Conservation (phyloP, 768 basidiomycete species). For the Exidia glandulosa region DNA sequence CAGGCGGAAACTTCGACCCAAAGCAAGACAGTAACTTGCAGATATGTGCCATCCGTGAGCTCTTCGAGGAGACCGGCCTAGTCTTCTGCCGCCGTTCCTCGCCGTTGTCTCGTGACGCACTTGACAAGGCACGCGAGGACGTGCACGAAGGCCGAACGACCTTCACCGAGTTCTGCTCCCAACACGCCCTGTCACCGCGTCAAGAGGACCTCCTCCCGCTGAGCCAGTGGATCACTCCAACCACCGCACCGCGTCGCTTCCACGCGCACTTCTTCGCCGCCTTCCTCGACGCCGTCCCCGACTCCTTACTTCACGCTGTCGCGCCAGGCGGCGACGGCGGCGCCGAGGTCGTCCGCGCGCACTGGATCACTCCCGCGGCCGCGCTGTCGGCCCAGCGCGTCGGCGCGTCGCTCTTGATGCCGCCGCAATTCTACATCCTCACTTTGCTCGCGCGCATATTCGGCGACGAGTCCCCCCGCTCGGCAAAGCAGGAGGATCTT, state of each 20-base stretch:
- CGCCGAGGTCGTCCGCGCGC: conserved; percentile 55
- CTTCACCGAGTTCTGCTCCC: conserved; percentile 43
- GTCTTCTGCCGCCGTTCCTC: conserved; percentile 38
- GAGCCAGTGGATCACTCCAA: conserved; percentile 68
- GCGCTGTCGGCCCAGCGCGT: conserved; percentile 42
- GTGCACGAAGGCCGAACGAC: conserved; percentile 41
- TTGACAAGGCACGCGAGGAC: conserved; percentile 44
- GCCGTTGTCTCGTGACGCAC: conserved; percentile 20
- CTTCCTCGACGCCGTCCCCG: conserved; percentile 49
- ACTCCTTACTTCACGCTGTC: conserved; percentile 32
- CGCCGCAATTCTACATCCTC: conserved; percentile 65
- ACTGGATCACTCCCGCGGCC: conserved; percentile 46
- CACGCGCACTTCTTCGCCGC: conserved; percentile 59
- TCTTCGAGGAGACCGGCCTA: conserved; percentile 67
- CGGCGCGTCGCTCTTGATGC: conserved; percentile 50
- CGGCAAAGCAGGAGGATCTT: conserved; percentile 33
- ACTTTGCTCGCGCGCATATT: conserved; percentile 48
- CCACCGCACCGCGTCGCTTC: conserved; percentile 47
- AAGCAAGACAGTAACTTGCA: conserved; percentile 44
- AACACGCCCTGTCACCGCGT: conserved; percentile 34
- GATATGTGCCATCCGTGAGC: conserved; percentile 63
- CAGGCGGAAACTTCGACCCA: conserved; percentile 58
- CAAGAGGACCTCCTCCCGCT: conserved; percentile 46
- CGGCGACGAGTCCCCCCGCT: conserved; percentile 25
- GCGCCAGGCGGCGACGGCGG: conserved; percentile 49